Evolutionary conservation across 257 asterid genomes (phyloP).

Genomic region (Thymus mandschuricus): DNA sequence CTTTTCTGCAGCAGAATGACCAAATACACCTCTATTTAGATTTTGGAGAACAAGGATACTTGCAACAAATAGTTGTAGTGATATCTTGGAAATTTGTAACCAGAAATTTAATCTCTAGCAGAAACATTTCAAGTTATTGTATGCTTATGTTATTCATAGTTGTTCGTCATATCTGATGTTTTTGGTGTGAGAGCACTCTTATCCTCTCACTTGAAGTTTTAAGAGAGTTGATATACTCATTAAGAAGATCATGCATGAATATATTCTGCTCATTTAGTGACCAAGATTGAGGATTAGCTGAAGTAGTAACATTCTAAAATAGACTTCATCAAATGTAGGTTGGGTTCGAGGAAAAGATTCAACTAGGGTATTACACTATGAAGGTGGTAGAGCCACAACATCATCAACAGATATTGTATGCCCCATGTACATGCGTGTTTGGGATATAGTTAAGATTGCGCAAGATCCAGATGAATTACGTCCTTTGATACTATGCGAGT

Average conservation of each 20-base stretch:
- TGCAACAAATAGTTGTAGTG: not conserved
- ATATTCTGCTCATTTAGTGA: conserved; percentile 4
- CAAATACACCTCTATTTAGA: conserved; percentile 7
- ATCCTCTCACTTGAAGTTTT: not conserved
- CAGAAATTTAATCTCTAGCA: not conserved
- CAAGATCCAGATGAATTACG: conserved; percentile 86
- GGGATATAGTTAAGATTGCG: conserved; percentile 87
- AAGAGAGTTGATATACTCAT: conserved; percentile 3
- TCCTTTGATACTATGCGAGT: conserved; percentile 97
- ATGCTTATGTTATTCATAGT: not conserved
- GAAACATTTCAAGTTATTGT: conserved; percentile 15
- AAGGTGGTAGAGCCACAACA: conserved; percentile 95
- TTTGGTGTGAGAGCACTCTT: not conserved
- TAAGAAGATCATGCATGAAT: not conserved
- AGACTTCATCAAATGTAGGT: conserved; percentile 49
- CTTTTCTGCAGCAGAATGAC: conserved; percentile 1
- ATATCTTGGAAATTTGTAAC: not conserved
- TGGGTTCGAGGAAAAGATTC: conserved; percentile 91
- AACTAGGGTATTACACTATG: conserved; percentile 87
- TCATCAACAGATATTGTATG: conserved; percentile 95
- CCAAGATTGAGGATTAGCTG: conserved; percentile 17
- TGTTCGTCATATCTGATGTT: conserved; percentile 11
- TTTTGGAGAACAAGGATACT: not conserved
- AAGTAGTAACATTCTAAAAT: conserved; percentile 7
- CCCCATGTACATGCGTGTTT: conserved; percentile 97